Conservation (phyloP, 345 rosid species). For the Rubroshorea leprosula region DNA sequence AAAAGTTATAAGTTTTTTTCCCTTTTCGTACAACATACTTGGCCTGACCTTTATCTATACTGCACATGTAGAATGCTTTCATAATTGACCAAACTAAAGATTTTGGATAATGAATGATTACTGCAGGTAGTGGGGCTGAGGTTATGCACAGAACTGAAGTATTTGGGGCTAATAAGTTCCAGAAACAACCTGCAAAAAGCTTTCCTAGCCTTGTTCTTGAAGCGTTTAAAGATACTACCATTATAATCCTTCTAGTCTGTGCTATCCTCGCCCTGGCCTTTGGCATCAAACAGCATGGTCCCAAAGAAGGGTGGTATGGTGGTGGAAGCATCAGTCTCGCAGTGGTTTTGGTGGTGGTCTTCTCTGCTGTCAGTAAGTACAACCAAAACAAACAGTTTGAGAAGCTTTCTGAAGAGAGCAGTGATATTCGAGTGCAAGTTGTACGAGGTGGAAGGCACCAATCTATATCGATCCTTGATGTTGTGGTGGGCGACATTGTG, state of each 20-base stretch:
- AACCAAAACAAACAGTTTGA: conserved; percentile 80
- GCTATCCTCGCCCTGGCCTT: conserved; percentile 15
- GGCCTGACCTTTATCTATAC: too few species aligned
- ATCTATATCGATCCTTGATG: conserved; percentile 73
- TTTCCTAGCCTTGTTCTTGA: conserved; percentile 9
- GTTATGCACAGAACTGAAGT: neutral
- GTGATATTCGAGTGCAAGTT: conserved; percentile 80
- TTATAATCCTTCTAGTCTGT: conserved; percentile 13
- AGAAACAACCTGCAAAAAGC: conserved; percentile 7
- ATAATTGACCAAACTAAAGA: too few species aligned
- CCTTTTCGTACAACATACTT: too few species aligned
- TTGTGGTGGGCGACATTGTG: conserved; percentile 86
- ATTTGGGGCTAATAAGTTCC: conserved; percentile 9
- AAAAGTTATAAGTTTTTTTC: too few species aligned
- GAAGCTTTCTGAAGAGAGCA: conserved; percentile 76
- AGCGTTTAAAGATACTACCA: conserved; percentile 9
- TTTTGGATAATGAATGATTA: too few species aligned
- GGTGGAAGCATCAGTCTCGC: conserved; percentile 94
- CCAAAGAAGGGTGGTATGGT: conserved; percentile 54
- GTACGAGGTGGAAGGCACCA: conserved; percentile 74
- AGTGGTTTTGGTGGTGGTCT: conserved; percentile 75
- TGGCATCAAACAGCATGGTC: conserved; percentile 16
- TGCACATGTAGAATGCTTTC: too few species aligned
- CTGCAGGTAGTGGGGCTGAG: neutral
- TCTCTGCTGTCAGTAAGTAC: conserved; percentile 74